Base-by-base conservation (phyloP, 306 rosid genomes). In the Purshia tridentata region DNA sequence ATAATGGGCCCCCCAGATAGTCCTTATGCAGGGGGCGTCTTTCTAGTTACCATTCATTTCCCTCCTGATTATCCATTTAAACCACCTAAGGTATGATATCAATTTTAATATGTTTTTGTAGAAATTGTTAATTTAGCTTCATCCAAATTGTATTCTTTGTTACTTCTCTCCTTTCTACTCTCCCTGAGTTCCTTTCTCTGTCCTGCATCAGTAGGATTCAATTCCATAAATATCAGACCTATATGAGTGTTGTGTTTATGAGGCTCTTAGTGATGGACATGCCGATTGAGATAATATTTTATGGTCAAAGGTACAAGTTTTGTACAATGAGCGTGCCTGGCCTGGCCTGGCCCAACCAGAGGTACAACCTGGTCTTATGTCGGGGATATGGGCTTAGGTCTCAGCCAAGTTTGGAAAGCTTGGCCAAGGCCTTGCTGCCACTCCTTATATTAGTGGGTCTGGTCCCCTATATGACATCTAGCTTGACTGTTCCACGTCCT, bases 61-160 rank as follows among this genome's bases (percentile, higher is more conserved):
- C 97, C 97, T 82, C 95, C 95, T 13, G 92, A 91, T 73, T 89
- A 91, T 83, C 95, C 95, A 63, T 89, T 91, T 83, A 91, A 91
- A 67, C 97, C 95, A 47, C 95, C 92, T 22, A 87, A 89, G 95
- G 95, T 89, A 79, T 54, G 76, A 18, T 54, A 46, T 56, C 44
- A 12, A 18, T 52, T 68, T 35, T 50, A 16, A 50, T 74, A 29
- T 47, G 39, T 23, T 19, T 23, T 59, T 44, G 23, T 49, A 22
- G 16, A 49, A 8, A 16, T 48, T 69, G 14, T 15, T 63, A 58
- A 48, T 76, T 49, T 35, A 13, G 42, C 47, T 75, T 48, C 55
- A 61, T 61, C 15, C 13, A 6, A 16, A 0, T 61, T 39, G 46
- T 40, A 40, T 6, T 61, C 7, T 61, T 16, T 19, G 4, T n/a